Conservation (phyloP, 768 basidiomycete genomes). For the Lactifluus rugatus region DNA sequence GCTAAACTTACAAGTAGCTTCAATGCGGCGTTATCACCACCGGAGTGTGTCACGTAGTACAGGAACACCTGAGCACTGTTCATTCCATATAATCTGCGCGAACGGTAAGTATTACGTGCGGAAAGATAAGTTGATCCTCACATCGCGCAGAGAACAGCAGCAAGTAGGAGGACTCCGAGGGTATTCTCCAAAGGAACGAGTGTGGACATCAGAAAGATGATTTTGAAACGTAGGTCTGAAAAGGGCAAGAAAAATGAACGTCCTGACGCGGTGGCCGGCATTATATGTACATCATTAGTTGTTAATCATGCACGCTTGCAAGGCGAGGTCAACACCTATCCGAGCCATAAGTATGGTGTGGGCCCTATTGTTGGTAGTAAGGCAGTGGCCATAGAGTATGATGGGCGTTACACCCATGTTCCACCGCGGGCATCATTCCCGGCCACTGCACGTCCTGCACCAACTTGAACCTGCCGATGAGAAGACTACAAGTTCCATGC, state of each 20-base stretch:
- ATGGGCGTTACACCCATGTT: not conserved
- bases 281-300: not conserved
- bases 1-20: not conserved
- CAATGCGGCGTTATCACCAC: not conserved
- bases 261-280: not conserved
- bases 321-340: not conserved
- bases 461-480: not conserved
- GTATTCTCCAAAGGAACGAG: not conserved
- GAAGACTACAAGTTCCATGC: not conserved
- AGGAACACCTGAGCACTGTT: not conserved
- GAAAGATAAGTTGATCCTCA: not conserved
- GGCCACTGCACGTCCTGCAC: not conserved
- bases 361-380: not conserved
- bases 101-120: not conserved
- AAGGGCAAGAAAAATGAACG: not conserved
- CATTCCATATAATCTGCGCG: not conserved
- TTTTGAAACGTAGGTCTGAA: not conserved
- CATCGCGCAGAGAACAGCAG: not conserved
- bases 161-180: not conserved
- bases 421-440: not conserved
- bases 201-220: not conserved
- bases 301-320: not conserved
- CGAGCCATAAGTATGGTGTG: not conserved
- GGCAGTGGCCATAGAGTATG: not conserved
- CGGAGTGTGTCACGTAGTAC: not conserved